Evolutionary conservation across 208 protist genomes (phyloP), one percentile per base, ranked within the genome.

Genomic region (Trypanosoma avium): DNA sequence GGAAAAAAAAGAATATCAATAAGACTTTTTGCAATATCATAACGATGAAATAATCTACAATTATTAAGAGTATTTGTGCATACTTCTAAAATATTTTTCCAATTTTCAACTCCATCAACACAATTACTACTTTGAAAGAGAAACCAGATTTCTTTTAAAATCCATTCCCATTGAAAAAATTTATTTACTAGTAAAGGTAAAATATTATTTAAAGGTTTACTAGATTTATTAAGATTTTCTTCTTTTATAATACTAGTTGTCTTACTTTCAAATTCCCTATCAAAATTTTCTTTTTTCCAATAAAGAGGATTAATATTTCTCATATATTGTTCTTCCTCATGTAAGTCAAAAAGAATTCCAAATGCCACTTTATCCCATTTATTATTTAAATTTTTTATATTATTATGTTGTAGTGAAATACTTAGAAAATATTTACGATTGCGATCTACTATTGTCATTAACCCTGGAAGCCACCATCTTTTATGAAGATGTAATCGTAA

Each of bases 21-120:
- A 4, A 77, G n/a, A 13, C 73, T 65, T 52, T 19, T 61, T 26
- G 65, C 72, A 42, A 77, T 68, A 40, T 77, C 64, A 27, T 47
- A 43, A 6, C 64, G 63, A 38, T 72, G 65, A 68, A 50, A 71
- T 22, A 27, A 13, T 27, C 72, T 61, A 42, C 72, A 77, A 33
- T 27, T 24, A 2, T 15, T 17, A 47, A 77, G 46, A 27, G 59
- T 68, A 7, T 38, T 45, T 7, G 27, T 30, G 19, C 65, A 67
- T 3, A 59, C 65, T 3, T 50, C 22, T 22, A 67, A 26, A 43
- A 77, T 24, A 19, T 61, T 36, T 21, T 47, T 29, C 53, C 38
- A 65, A 24, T 7, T 62, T 13, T 57, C 4, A 49, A 29, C 9
- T 8, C 21, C 19, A 42, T 26, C 27, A n/a, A 27, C 13, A n/a